Base-by-base conservation (phyloP, 2,329 filamentous ascomycete species). In the Stemphylium beticola region DNA sequence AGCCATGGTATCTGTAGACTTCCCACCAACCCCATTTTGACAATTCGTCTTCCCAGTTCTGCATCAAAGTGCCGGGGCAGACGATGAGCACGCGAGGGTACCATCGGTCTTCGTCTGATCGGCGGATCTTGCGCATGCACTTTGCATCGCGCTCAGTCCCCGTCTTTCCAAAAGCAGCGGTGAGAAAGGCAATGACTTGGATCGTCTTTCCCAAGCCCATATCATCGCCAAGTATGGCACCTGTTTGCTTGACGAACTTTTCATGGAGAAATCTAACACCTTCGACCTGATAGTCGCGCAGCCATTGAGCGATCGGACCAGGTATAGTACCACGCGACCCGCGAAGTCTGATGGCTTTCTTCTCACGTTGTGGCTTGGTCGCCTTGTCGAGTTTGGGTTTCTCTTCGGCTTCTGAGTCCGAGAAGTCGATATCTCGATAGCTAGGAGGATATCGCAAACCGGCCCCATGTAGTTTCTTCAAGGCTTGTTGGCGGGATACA, bases 121-220 rank as follows among this genome's bases (percentile, higher is more conserved):
- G 83, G 20, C 92, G 84, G 71, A 95, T 87, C 71, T 95, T 95
- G 33, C 93, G 85, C 89, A 98, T 93, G 17, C 92, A 83, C 71
- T 96, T 96, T 4, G 78, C 80, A 66, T 99, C 95, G 45, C 92
- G 82, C 72, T 93, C 89, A 65, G 96, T 93, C 0, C 88, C 93
- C 0, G 90, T 96, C 77, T 99, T 99, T 7, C 95, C 95, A 72
- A 96, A 99, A 0, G 92, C 93, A 1, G 87, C 92, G 0, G 92
- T 91, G 18, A 99, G 79, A 62, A 99, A 98, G 0, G 93, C 90
- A 53, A 92, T 95, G 22, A 99, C 91, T 74, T 99, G 95, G 2
- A 99, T 91, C 0, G 95, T 99, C 76, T 99, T 99, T 0, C 95
- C 95, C 29, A 99, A 77, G 17, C 95, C 95, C 95, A 99, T 99